These are phyloP conservation scores for Talaromyces amestolkiae DNA, from an alignment of 2,329 filamentous ascomycete genomes.

Conservation along the genomic window DNA sequence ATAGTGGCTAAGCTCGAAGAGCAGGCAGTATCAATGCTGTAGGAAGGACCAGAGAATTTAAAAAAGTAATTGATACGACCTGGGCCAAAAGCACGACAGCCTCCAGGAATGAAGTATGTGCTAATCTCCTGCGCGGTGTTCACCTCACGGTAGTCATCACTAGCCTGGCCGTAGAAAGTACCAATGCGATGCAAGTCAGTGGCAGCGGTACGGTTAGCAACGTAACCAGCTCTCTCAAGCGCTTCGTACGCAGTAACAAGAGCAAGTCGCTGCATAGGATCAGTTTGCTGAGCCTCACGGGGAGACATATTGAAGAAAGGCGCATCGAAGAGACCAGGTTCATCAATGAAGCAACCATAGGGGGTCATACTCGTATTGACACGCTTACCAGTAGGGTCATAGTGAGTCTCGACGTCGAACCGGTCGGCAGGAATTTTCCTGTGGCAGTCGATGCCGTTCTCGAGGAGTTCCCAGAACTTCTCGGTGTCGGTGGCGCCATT, in stretches of 20 bases:
- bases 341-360: conserved; percentile 68
- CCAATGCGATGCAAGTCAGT: conserved; percentile 65
- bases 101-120: conserved; percentile 65
- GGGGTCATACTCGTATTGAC: conserved; percentile 71
- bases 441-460: conserved; percentile 33
- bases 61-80: conserved; percentile 72
- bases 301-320: conserved; percentile 86
- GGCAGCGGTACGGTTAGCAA: conserved; percentile 68
- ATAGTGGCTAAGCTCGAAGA: conserved; percentile 72
- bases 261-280: conserved; percentile 76
- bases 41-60: conserved; percentile 70
- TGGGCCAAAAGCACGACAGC: conserved; percentile 59
- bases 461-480: conserved; percentile 38
- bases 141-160: conserved; percentile 74
- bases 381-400: conserved; percentile 64
- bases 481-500: conserved; percentile 54
- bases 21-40: conserved; percentile 74
- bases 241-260: conserved; percentile 77
- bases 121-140: conserved; percentile 71
- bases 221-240: conserved; percentile 75
- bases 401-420: conserved; percentile 65
- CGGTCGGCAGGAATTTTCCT: conserved; percentile 59
- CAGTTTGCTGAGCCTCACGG: conserved; percentile 70
- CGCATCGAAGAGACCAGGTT: conserved; percentile 76
- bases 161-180: conserved; percentile 72